Evolutionary conservation across 2,329 filamentous ascomycete species (phyloP).

Genomic region (Sclerotinia nivalis): DNA sequence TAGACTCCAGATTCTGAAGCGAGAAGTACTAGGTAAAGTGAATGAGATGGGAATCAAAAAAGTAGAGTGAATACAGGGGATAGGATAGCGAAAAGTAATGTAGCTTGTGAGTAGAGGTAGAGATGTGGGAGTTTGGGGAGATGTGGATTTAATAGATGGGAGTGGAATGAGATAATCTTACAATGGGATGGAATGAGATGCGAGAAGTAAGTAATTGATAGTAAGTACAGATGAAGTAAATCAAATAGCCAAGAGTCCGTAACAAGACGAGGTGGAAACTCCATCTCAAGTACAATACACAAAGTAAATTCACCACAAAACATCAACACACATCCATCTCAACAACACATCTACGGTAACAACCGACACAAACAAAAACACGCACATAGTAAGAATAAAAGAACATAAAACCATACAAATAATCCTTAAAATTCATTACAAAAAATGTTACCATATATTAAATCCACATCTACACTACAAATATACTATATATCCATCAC

Average conservation of each 20-base stretch:
- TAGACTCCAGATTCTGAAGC: not conserved
- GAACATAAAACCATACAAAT: not conserved
- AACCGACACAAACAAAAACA: not conserved
- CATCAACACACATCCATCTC: too few relatives aligned
- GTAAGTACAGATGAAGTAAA: not conserved
- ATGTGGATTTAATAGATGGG: not conserved
- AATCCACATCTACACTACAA: not conserved
- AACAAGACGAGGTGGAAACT: not conserved
- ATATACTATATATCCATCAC: conserved; percentile 15
- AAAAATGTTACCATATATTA: conserved; percentile 14
- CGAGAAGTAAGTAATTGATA: too few relatives aligned
- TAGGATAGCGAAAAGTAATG: not conserved
- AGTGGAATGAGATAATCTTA: not conserved
- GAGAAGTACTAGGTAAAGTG: not conserved
- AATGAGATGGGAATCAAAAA: fast-evolving
- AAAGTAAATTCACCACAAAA: not conserved
- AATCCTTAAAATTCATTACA: not conserved
- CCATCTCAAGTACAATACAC: not conserved
- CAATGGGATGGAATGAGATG: not conserved
- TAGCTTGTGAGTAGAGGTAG: not conserved
- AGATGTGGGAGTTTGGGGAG: not conserved
- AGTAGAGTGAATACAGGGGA: not conserved
- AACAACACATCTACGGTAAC: too few relatives aligned
- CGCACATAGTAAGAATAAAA: not conserved
- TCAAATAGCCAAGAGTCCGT: not conserved